phyloP scores from a whole-genome alignment of 2,329 filamentous ascomycete genomes.

The Chaetomiaceae sp. region DNA sequence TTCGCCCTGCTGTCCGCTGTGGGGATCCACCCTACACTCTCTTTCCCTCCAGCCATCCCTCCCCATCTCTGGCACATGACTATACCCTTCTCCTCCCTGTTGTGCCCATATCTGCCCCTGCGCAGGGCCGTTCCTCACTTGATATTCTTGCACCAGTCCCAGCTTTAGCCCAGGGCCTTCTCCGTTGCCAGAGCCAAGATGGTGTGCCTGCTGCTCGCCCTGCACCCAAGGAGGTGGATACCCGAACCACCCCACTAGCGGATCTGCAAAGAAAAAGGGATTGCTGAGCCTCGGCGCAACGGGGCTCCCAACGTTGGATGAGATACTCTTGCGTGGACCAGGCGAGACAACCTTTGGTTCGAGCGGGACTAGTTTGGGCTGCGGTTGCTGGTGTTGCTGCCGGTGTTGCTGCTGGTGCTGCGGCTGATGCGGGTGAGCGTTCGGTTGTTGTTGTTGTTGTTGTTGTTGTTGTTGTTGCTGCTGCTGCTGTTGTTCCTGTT shows the following conservation, averaged over 20 bases:
- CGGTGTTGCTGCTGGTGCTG: not conserved
- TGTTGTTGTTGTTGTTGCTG: not conserved
- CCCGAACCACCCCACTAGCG: slow-evolving; percentile 11
- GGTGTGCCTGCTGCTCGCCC: not conserved
- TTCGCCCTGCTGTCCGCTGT: not conserved
- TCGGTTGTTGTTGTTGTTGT: no score
- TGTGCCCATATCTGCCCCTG: no score
- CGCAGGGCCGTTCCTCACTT: no score
- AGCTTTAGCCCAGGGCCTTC: not conserved
- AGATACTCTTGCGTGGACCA: slow-evolving; percentile 17
- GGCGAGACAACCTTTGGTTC: slow-evolving; percentile 23
- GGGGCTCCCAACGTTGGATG: slow-evolving; percentile 21
- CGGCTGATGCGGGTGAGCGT: not conserved
- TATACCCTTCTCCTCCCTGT: no score
- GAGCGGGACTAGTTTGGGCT: slow-evolving; percentile 13
- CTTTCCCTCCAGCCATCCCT: not conserved
- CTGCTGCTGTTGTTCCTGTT: not conserved
- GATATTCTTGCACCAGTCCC: not conserved
- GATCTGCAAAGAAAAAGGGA: slow-evolving; percentile 21
- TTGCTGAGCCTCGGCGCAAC: not conserved
- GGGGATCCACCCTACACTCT: not conserved
- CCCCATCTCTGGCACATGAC: no score
- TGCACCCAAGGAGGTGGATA: slow-evolving; percentile 13
- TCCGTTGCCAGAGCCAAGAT: no score
- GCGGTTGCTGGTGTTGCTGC: not conserved